Evolutionary conservation across 345 rosid species (phyloP).

Genomic region (Lenwebbia sp.): DNA sequence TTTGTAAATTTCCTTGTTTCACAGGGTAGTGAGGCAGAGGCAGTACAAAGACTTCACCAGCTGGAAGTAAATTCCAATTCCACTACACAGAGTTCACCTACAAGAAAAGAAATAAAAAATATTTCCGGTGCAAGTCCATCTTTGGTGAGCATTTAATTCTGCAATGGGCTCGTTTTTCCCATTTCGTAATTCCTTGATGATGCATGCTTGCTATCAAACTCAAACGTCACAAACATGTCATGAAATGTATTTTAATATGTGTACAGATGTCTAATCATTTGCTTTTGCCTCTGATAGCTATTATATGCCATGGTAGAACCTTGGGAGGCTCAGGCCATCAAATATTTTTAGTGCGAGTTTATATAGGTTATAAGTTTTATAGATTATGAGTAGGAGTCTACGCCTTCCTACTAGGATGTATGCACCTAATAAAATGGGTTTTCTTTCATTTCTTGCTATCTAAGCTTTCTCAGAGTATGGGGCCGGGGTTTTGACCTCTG

Average conservation of each 20-base stretch:
- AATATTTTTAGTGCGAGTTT: background rate
- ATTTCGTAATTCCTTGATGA: background rate
- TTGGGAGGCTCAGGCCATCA: background rate
- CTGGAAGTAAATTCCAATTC: conserved; percentile 53
- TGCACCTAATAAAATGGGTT: background rate
- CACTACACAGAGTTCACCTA: conserved; percentile 31
- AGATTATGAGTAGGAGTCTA: background rate
- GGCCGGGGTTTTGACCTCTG: background rate
- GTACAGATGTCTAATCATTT: background rate
- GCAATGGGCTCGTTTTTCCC: background rate
- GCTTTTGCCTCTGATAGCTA: background rate
- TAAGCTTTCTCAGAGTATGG: background rate
- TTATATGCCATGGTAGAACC: background rate
- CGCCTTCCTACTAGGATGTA: background rate
- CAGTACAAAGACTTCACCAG: conserved; percentile 56
- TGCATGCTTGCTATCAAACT: background rate
- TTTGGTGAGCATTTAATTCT: conserved; percentile 31
- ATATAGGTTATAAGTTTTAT: background rate
- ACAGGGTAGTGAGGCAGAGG: conserved; percentile 72
- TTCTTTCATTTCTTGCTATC: background rate
- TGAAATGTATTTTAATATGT: background rate
- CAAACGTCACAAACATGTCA: background rate
- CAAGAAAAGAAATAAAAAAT: conserved; percentile 42
- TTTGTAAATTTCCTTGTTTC: conserved; percentile 8
- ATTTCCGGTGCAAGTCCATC: conserved; percentile 30